Percentiles rank a stretch among this genome's conserved stretches.
phyloP scores from a whole-genome alignment of 352 stramenopile genomes.

The Phytophthora podocarpi region DNA sequence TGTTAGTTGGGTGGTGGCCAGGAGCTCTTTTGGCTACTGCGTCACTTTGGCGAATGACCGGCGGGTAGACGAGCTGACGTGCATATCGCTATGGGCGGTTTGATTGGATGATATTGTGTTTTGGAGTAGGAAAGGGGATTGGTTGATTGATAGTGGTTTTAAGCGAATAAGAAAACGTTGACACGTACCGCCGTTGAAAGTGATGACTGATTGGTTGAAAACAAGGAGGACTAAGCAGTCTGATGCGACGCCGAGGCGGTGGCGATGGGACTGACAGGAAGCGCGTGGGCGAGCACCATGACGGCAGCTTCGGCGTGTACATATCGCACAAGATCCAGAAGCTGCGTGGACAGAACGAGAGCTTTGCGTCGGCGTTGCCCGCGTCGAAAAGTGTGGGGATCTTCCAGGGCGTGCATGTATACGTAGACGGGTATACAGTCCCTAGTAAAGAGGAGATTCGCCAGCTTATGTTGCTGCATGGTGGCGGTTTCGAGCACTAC shows the following conservation, averaged over 20 bases:
- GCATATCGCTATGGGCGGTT: not conserved
- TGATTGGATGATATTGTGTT: constrained; percentile 26
- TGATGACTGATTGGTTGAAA: constrained; percentile 11
- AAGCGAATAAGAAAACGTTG: not conserved
- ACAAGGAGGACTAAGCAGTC: not conserved
- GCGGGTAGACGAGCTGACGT: constrained; percentile 21
- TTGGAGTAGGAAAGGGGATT: too few species aligned
- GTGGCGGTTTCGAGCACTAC: constrained; percentile 90
- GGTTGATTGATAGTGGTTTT: not conserved
- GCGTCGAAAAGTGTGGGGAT: constrained; percentile 16
- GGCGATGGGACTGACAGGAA: constrained; percentile 33
- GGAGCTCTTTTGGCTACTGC: not conserved
- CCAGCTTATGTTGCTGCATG: constrained; percentile 74
- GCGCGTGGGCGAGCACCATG: constrained; percentile 84
- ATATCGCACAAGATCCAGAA: constrained; percentile 93
- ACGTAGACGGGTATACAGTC: constrained; percentile 89
- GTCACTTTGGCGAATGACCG: constrained; percentile 15
- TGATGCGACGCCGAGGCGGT: constrained; percentile 26
- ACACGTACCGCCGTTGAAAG: not conserved
- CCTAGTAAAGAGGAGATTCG: constrained; percentile 88
- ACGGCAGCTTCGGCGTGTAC: constrained; percentile 88
- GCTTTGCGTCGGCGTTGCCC: constrained; percentile 21
- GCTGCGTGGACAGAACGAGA: constrained; percentile 73
- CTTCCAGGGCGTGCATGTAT: constrained; percentile 81
- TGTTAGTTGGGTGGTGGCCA: constrained; percentile 13